Base-by-base conservation (phyloP, 768 basidiomycete genomes). In the Termitomyces sp. region DNA sequence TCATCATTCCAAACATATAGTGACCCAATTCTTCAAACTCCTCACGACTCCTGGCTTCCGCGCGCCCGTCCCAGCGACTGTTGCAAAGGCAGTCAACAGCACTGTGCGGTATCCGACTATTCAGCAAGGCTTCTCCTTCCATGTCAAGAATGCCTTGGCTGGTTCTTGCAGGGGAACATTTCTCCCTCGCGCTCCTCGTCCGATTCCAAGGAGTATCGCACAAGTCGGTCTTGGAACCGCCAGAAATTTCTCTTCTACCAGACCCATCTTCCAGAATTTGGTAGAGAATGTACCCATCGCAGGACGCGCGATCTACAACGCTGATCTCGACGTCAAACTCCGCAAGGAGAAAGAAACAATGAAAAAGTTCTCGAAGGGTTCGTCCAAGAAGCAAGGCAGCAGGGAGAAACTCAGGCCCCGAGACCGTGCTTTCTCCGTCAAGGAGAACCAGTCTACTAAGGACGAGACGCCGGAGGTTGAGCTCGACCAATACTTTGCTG, bases 271-370 rank as follows among this genome's bases (percentile, higher is more conserved):
- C 75, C 85, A 91, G 68, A 85, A 88, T 67, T 69, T 94, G 42
- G 83, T 84, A 2, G 82, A 92, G 67, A 92, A 92, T 64, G 84
- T 90, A 0, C 92, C 92, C 7, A 72, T 94, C n/a, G 79, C 83
- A 1, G 81, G 81, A 9, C 81, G 92, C 28, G 86, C 92, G 3
- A 74, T 92, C 44, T 84, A 83, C 67, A 87, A 92, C 68, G 84
- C 82, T 0, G 88, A 92, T 66, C 82, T 83, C 78, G 84, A 91
- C 42, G 33, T 84, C 26, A 79, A 82, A 60, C 69, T 74, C 62
- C 77, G 73, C 60, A 76, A 84, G 70, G 79, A 81, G 60, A 62
- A 69, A 58, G 68, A 64, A 39, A 64, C 51, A 62, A 68, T 67
- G 57, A 65, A 55, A 49, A 72, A 70, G 62, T 36, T 53, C 2